Conservation (phyloP, 73 alveolate genomes). For the Paramecium caudatum region DNA sequence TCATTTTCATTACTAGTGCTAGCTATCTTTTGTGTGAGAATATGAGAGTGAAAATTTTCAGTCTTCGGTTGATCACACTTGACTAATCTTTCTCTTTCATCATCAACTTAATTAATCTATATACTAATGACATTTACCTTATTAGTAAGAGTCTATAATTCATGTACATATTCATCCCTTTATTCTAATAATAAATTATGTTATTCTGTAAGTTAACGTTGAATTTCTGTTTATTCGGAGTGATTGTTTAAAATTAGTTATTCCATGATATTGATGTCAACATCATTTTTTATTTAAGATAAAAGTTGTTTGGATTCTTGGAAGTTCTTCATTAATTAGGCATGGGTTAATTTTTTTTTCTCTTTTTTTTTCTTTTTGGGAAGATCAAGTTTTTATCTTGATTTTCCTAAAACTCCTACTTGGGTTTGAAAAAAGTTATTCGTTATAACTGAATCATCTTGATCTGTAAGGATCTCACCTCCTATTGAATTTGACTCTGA, state of each 20-base stretch:
- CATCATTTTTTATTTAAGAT: slow-evolving; percentile 32
- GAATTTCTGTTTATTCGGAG: not conserved
- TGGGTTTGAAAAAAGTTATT: slow-evolving; percentile 29
- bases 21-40: slow-evolving; percentile 7
- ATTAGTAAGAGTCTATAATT: not conserved
- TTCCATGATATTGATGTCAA: slow-evolving; percentile 14
- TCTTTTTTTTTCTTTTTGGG: not conserved
- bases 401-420: not conserved
- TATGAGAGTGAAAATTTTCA: not conserved
- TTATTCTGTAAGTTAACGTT: slow-evolving; percentile 7
- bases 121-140: not conserved
- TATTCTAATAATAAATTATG: not conserved
- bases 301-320: not conserved
- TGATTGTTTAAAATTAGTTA: not conserved
- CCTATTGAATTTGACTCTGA: slow-evolving; percentile 17
- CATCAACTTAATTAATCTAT: not conserved
- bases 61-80: not conserved
- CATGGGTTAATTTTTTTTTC: slow-evolving; percentile 10
- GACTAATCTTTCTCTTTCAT: slow-evolving; percentile 11
- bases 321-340: slow-evolving; percentile 12
- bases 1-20: slow-evolving; percentile 45
- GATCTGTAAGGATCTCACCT: not conserved
- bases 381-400: not conserved
- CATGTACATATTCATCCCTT: slow-evolving; percentile 33
- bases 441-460: slow-evolving; percentile 23